Conservation (phyloP, 768 basidiomycete species). For the Podaxis rugospora region DNA sequence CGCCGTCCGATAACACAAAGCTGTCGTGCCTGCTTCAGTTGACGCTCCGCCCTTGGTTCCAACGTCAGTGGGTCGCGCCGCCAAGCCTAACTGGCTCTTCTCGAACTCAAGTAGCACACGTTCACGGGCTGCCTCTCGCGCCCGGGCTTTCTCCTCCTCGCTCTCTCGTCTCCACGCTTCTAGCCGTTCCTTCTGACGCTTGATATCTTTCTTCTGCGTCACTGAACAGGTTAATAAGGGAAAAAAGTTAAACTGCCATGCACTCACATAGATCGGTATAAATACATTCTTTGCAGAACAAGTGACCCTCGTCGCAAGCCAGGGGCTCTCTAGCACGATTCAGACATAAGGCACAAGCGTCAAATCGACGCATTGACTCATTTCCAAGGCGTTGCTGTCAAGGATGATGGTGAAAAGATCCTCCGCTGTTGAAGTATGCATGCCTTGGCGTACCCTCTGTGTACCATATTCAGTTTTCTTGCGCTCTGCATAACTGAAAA, state of each 20-base stretch:
- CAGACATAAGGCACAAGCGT: conserved; percentile 87
- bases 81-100: conserved; percentile 73
- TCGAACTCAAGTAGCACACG: conserved; percentile 91
- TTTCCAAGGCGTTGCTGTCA: conserved; percentile 74
- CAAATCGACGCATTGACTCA: conserved; percentile 90
- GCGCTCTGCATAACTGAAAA: conserved; percentile 88
- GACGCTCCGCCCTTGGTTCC: conserved; percentile 34
- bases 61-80: conserved; percentile 35
- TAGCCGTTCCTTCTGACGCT: conserved; percentile 79
- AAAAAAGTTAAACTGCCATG: background rate
- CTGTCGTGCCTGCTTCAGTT: conserved; percentile 27
- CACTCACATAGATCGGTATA: conserved; percentile 76
- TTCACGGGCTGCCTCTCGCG: conserved; percentile 73
- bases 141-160: conserved; percentile 72
- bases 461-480: conserved; percentile 84
- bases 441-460: conserved; percentile 46
- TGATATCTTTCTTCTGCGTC: conserved; percentile 88
- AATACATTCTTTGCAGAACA: conserved; percentile 96
- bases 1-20: background rate
- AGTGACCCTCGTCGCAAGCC: conserved; percentile 79
- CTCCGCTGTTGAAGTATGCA: background rate
- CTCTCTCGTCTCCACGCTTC: conserved; percentile 72
- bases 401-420: background rate
- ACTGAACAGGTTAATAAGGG: conserved; percentile 38
- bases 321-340: conserved; percentile 80